Evolutionary conservation across 2,329 filamentous ascomycete genomes (phyloP).

Genomic region (Parastagonospora nodorum): DNA sequence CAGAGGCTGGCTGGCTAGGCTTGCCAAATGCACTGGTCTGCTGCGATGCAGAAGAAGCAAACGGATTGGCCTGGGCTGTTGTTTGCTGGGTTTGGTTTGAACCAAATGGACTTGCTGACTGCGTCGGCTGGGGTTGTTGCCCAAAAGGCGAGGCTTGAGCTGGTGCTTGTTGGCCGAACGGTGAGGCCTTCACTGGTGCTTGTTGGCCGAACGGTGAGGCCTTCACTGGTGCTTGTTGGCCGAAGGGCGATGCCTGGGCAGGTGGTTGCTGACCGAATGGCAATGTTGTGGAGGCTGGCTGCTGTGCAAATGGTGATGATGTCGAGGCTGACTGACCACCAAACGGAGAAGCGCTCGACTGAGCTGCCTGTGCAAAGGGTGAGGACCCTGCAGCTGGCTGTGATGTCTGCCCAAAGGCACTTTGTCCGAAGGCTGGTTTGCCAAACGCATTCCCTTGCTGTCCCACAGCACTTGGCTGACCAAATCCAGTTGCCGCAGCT

Average conservation of each 20-base stretch:
- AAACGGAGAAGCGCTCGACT: slow-evolving; percentile 39
- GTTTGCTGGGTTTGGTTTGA: slow-evolving; percentile 20
- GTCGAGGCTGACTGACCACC: slow-evolving; percentile 36
- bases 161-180: slow-evolving; percentile 8
- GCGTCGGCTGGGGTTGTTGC: background rate
- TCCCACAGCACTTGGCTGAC: slow-evolving; percentile 33
- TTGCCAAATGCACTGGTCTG: slow-evolving; percentile 36
- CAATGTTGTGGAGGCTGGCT: slow-evolving; percentile 16
- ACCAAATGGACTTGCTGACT: background rate
- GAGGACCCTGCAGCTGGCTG: slow-evolving; percentile 39
- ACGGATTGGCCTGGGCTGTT: slow-evolving; percentile 20
- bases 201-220: slow-evolving; percentile 14
- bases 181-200: slow-evolving; percentile 6
- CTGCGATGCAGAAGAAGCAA: slow-evolving; percentile 17
- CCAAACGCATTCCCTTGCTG: slow-evolving; percentile 47
- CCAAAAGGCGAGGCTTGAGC: background rate
- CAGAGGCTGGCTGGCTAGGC: slow-evolving; percentile 46
- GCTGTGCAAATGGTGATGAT: slow-evolving; percentile 35
- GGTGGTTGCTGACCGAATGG: slow-evolving; percentile 30
- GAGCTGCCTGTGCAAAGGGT: slow-evolving; percentile 40
- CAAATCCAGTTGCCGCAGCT: slow-evolving; percentile 37
- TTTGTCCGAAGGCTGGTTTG: slow-evolving; percentile 45
- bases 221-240: slow-evolving; percentile 8
- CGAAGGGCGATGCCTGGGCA: slow-evolving; percentile 26
- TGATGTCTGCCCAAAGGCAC: slow-evolving; percentile 52